phyloP scores from a whole-genome alignment of 2,329 filamentous ascomycete genomes.

The Sporothrix phasma region DNA sequence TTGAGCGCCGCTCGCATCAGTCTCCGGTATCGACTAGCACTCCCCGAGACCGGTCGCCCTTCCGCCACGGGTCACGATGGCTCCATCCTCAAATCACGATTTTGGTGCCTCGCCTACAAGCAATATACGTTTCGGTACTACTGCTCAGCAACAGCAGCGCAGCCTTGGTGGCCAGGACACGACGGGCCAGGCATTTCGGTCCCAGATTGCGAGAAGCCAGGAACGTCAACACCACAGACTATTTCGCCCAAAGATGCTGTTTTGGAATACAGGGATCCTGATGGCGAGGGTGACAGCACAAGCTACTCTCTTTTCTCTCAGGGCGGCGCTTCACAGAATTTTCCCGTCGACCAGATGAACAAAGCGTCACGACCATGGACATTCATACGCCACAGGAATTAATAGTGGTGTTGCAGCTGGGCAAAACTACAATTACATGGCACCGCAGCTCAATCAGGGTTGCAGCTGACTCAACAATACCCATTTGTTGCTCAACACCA shows the following conservation, averaged over 20 bases:
- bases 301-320: conserved; percentile 58
- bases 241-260: conserved; percentile 92
- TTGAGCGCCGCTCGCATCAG: conserved; percentile 43
- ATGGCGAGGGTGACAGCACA: conserved; percentile 44
- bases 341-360: conserved; percentile 26
- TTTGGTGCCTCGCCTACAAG: conserved; percentile 23
- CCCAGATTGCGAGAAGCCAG: conserved; percentile 30
- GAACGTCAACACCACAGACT: conserved; percentile 57
- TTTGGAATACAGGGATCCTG: conserved; percentile 70
- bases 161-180: conserved; percentile 38
- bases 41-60: conserved; percentile 67
- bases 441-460: conserved; percentile 28
- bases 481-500: conserved; percentile 32
- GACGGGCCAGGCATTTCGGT: conserved; percentile 30
- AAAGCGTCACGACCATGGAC: conserved; percentile 26
- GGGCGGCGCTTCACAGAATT: conserved; percentile 39
- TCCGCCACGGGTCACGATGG: conserved; percentile 59
- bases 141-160: conserved; percentile 50
- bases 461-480: conserved; percentile 42
- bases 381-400: conserved; percentile 19
- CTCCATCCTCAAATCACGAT: conserved; percentile 38
- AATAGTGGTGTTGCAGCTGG: conserved; percentile 17
- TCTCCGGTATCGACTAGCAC: conserved; percentile 35
- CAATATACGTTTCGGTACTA: conserved; percentile 30
- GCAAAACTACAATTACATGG: conserved; percentile 25